Evolutionary conservation across 2,329 filamentous ascomycete genomes (phyloP).

Genomic region (Epichloe coenophiala): DNA sequence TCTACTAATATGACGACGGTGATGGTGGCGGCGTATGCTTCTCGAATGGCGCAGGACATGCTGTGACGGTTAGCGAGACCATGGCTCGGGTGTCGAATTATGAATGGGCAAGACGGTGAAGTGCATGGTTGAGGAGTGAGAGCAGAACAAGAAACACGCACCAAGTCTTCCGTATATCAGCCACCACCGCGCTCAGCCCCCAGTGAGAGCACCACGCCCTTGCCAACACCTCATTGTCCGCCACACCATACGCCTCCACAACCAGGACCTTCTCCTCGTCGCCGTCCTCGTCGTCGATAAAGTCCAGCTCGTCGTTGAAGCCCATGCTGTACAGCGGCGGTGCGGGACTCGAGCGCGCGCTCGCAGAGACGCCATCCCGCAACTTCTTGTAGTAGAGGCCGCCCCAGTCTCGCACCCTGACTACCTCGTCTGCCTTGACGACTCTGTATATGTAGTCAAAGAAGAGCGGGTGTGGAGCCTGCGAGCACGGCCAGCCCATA

Average conservation of each 20-base stretch:
- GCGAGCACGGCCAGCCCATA: slow-evolving; percentile 48
- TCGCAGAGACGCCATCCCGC: slow-evolving; percentile 11
- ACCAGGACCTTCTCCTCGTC: slow-evolving; percentile 55
- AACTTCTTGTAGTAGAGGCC: slow-evolving; percentile 23
- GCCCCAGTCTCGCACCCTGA: slow-evolving; percentile 54
- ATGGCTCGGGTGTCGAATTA: background rate
- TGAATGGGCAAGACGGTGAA: too few relatives aligned
- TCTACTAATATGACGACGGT: slow-evolving; percentile 59
- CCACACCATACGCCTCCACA: slow-evolving; percentile 58
- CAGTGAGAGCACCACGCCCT: slow-evolving; percentile 67
- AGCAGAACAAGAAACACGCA: slow-evolving; percentile 21
- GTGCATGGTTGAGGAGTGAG: too few relatives aligned
- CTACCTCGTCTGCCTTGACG: slow-evolving; percentile 50
- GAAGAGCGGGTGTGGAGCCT: slow-evolving; percentile 55
- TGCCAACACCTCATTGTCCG: slow-evolving; percentile 64
- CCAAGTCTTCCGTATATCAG: slow-evolving; percentile 56
- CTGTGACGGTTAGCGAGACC: slow-evolving; percentile 23
- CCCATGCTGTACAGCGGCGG: slow-evolving; percentile 11
- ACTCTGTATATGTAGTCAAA: slow-evolving; percentile 53
- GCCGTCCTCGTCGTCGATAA: slow-evolving; percentile 22
- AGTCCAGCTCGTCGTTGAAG: slow-evolving; percentile 8
- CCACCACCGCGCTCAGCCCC: slow-evolving; percentile 57
- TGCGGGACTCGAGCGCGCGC: slow-evolving; percentile 22
- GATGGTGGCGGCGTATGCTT: slow-evolving; percentile 61
- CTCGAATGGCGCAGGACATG: slow-evolving; percentile 60